A percentile compares a stretch with the other conserved stretches of the same genome.
phyloP scores from a whole-genome alignment of 495 filamentous ascomycete genomes.

The Talaromyces liani region DNA sequence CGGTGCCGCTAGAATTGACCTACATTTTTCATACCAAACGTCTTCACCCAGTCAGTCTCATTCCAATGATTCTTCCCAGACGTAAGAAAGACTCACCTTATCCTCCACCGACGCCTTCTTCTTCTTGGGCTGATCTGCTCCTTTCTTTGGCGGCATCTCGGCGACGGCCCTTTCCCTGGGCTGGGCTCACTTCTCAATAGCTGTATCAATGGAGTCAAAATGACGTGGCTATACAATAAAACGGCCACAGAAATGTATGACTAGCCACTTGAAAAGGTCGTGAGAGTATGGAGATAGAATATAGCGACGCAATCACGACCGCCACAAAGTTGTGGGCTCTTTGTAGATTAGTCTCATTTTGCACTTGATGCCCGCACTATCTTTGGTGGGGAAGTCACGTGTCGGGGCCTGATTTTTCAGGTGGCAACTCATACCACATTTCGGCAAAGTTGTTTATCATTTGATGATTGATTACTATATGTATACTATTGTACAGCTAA shows the following conservation, averaged over 20 bases:
- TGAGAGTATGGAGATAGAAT: not conserved
- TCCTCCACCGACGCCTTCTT: slow-evolving; percentile 77
- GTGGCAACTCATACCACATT: not conserved
- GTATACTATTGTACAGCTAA: not conserved
- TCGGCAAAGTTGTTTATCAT: not conserved
- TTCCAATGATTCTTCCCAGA: slow-evolving; percentile 2
- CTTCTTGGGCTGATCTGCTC: slow-evolving; percentile 49
- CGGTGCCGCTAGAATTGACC: slow-evolving; percentile 16
- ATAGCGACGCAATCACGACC: not conserved
- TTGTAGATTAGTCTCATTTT: slow-evolving; percentile 5
- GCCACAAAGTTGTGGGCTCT: not conserved
- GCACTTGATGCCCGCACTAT: not conserved
- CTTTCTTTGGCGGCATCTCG: slow-evolving; percentile 91
- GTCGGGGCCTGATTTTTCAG: not conserved
- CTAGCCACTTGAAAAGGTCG: not conserved
- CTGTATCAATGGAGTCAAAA: not conserved
- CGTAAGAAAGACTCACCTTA: slow-evolving; percentile 46
- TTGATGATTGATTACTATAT: not conserved
- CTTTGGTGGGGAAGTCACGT: not conserved
- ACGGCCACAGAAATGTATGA: not conserved
- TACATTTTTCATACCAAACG: slow-evolving; percentile 98
- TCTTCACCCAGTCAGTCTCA: slow-evolving; percentile 36
- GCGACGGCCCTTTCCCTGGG: slow-evolving; percentile 13
- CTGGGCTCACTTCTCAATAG: not conserved
- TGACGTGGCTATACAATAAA: not conserved